Base-by-base conservation (phyloP, 768 basidiomycete genomes). In the Suillus variegatus region DNA sequence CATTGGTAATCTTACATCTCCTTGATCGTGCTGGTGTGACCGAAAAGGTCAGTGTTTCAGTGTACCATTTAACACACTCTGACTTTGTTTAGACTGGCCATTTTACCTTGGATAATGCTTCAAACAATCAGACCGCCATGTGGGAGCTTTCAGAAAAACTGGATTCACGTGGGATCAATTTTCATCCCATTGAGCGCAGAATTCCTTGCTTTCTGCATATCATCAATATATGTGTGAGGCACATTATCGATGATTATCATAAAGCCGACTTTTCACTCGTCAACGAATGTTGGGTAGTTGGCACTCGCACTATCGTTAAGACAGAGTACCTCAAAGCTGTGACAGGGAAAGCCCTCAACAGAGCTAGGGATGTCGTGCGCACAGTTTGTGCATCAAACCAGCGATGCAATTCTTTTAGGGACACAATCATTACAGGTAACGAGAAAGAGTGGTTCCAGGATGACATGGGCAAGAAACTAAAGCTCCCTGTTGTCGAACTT, bases 371-470 rank as follows among this genome's bases (percentile, higher is more conserved):
- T 10, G 1, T 47, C n/a, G 47, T 47, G 47, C 6, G 2, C 47
- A 22, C 12, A 6, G 0, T 47, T 22, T 5, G n/a, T 2, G 12
- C 47, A 47, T 13, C n/a, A 0, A 22, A 47, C 47, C 47, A 47
- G 47, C n/a, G 12, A 47, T 4, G 5, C 13, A 0, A 12, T 47
- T 22, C 5, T 22, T 47, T 47, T 10, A 22, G 47, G 43, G 43
- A 65, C 40, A 52, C 47, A 2, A 62, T 67, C 41, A 10, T 18
- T 1, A 52, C 60, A 56, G 66, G 64, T 4, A 65, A 67, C 4
- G 28, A 57, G 28, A 61, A 47, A 13, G 32, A 67, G 12, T 57
- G 60, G 36, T 67, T 67, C 3, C 5, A 28, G 3, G 47, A 65
- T 41, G n/a, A 52, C 14, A 7, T 18, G 22, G 60, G 57, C 0